Evolutionary conservation across 1,284 basidiomycete genomes (phyloP).

Genomic region (Chalciporus piperatoides): DNA sequence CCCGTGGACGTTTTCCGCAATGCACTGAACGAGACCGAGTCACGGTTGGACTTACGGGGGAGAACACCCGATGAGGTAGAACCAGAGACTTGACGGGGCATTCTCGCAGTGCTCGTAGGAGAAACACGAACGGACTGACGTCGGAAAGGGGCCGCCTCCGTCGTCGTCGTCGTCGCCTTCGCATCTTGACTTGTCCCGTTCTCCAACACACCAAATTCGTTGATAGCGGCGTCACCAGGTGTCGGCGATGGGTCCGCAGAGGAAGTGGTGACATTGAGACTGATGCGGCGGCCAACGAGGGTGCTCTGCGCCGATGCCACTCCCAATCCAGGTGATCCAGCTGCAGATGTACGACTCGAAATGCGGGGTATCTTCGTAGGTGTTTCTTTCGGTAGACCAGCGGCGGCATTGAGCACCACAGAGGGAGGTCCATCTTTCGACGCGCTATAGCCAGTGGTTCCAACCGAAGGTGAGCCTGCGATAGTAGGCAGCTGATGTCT

Average conservation of each 20-base stretch:
- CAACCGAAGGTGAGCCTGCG: constrained; percentile 85
- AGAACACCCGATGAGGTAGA: constrained; percentile 43
- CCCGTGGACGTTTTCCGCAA: constrained; percentile 77
- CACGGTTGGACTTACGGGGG: constrained; percentile 65
- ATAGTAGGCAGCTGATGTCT: constrained; percentile 82
- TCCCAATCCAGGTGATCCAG: constrained; percentile 60
- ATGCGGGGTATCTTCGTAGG: constrained; percentile 96
- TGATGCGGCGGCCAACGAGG: constrained; percentile 56
- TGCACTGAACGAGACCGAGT: constrained; percentile 70
- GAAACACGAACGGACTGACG: constrained; percentile 56
- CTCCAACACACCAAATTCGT: constrained; percentile 79
- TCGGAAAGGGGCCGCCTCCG: constrained; percentile 36
- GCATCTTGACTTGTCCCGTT: constrained; percentile 38
- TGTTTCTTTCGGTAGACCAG: constrained; percentile 66
- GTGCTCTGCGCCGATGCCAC: constrained; percentile 47
- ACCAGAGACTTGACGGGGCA: constrained; percentile 63
- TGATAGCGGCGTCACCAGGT: constrained; percentile 44
- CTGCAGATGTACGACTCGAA: constrained; percentile 71
- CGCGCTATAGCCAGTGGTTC: constrained; percentile 47
- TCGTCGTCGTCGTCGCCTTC: constrained; percentile 39
- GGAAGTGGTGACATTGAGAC: constrained; percentile 51
- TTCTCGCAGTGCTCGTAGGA: constrained; percentile 54
- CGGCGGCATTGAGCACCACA: constrained; percentile 47
- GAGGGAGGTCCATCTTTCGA: constrained; percentile 53
- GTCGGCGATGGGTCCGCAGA: constrained; percentile 66